Evolutionary conservation across 495 filamentous ascomycete genomes (phyloP), one percentile per base, ranked within the genome.

Genomic region (Penicilliopsis zonata): DNA sequence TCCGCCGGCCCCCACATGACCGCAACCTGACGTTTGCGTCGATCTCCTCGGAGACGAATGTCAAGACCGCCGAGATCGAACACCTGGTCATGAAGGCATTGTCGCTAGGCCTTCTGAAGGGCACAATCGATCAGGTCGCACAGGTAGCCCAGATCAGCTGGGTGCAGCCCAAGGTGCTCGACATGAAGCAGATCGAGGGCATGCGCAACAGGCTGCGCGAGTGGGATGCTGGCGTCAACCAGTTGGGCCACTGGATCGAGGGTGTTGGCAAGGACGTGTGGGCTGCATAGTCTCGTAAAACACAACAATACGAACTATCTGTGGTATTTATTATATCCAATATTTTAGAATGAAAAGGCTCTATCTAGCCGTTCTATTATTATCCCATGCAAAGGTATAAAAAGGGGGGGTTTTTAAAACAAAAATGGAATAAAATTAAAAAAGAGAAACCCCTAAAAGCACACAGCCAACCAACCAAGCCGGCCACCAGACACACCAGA

Each of bases 401-500:
- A n/a, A n/a, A n/a, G n/a, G n/a, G n/a, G n/a, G n/a, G n/a, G n/a
- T n/a, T n/a, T n/a, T n/a, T n/a, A 15, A 17, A 15, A 17, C 7
- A 18, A 18, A 30, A 20, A 19, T 12, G 22, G 19, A 13, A 31
- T 8, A 18, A 31, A 6, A 13, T 46, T 33, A 60, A 33, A 63
- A 61, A 20, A 63, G 36, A 5, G 57, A 63, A 33, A 51, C 49
- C 30, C 59, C 62, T 25, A 70, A 40, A 34, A 72, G 42, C 0
- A 78, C 59, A 36, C 59, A 58, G 13, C 70, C 85, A 9, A 72
- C 69, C 32, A 94, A 43, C 92, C 90, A 96, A 14, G 83, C 86
- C 5, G 90, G 92, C 88, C 88, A 98, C 90, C 90, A 98, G 18
- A 96, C 84, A 52, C 84, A 83, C 86, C 92, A 98, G 12, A 96